Evolutionary conservation across 768 basidiomycete species (phyloP).

Genomic region (Gymnopilus dilepis): DNA sequence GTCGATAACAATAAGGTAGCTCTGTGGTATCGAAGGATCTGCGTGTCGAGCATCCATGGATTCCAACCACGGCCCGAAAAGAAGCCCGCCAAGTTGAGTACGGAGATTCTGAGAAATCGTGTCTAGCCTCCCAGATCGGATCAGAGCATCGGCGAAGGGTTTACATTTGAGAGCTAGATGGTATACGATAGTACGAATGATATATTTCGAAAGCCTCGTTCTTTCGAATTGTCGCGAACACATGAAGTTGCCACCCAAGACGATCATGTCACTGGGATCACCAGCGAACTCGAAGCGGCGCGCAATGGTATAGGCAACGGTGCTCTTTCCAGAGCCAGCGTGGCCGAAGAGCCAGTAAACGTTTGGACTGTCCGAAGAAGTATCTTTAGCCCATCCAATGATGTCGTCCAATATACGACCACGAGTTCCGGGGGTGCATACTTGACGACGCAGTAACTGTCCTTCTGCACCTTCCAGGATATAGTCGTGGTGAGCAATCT

Average conservation of each 20-base stretch:
- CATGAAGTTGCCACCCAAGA: conserved; percentile 6
- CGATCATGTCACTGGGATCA: background rate
- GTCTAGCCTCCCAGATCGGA: background rate
- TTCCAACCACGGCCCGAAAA: conserved; percentile 26
- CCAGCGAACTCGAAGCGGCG: conserved; percentile 2
- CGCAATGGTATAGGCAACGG: conserved; percentile 16
- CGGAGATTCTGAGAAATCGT: background rate
- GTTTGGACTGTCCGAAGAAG: conserved; percentile 4
- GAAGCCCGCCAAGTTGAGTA: conserved; percentile 13
- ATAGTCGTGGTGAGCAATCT: conserved; percentile 19
- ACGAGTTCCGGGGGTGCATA: conserved; percentile 15
- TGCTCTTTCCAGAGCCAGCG: conserved; percentile 18
- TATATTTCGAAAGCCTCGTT: background rate
- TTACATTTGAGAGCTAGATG: background rate
- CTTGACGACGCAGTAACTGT: conserved; percentile 7
- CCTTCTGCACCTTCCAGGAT: conserved; percentile 9
- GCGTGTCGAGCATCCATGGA: background rate
- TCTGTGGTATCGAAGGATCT: background rate
- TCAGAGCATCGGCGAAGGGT: background rate
- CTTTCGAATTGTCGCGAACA: conserved; percentile 8
- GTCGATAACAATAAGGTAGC: conserved; percentile 29
- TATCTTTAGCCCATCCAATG: conserved; percentile 12
- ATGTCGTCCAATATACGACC: conserved; percentile 13
- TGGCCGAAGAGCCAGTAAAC: conserved; percentile 19
- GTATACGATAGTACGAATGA: conserved; percentile 2